Evolutionary conservation across 2,329 filamentous ascomycete genomes (phyloP).

Genomic region (Colletotrichum cereale): DNA sequence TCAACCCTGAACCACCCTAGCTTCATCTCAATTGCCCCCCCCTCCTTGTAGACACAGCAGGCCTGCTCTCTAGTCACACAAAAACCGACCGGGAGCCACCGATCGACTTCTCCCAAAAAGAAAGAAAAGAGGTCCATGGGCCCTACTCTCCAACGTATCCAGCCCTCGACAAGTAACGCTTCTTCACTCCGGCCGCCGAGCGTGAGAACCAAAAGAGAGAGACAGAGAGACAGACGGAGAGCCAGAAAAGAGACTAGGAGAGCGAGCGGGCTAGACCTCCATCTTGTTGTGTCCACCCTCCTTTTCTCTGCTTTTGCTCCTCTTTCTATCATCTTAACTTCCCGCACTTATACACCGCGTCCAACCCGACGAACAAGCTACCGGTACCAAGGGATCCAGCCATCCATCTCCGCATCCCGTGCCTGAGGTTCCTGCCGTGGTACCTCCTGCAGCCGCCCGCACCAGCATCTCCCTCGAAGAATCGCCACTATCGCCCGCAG

Average conservation of each 20-base stretch:
- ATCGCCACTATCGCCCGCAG: slow-evolving; percentile 62
- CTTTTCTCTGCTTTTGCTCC: slow-evolving; percentile 29
- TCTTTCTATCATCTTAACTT: slow-evolving; percentile 38
- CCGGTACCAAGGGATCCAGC: slow-evolving; percentile 22
- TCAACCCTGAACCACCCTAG: slow-evolving; percentile 57
- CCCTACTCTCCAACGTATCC: slow-evolving; percentile 45
- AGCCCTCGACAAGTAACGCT: slow-evolving; percentile 42
- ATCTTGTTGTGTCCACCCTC: slow-evolving; percentile 41
- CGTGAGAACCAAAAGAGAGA: slow-evolving; percentile 12
- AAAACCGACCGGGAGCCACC: slow-evolving; percentile 60
- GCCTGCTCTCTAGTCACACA: slow-evolving; percentile 57
- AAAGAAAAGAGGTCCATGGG: slow-evolving; percentile 44
- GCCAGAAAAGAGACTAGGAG: slow-evolving; percentile 25
- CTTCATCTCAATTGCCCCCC: slow-evolving; percentile 59
- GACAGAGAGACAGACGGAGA: slow-evolving; percentile 7
- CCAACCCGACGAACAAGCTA: slow-evolving; percentile 11
- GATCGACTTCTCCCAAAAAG: slow-evolving; percentile 48
- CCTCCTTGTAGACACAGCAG: slow-evolving; percentile 46
- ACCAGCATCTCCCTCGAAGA: slow-evolving; percentile 55
- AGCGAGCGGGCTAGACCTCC: slow-evolving; percentile 24
- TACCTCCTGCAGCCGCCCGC: slow-evolving; percentile 60
- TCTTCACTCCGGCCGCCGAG: slow-evolving; percentile 35
- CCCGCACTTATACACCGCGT: slow-evolving; percentile 10
- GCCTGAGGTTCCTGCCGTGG: slow-evolving; percentile 50
- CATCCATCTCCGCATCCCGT: slow-evolving; percentile 45